phyloP scores from a whole-genome alignment of 192 early-diverging fungal species.

The Chytriomyces sp. region DNA sequence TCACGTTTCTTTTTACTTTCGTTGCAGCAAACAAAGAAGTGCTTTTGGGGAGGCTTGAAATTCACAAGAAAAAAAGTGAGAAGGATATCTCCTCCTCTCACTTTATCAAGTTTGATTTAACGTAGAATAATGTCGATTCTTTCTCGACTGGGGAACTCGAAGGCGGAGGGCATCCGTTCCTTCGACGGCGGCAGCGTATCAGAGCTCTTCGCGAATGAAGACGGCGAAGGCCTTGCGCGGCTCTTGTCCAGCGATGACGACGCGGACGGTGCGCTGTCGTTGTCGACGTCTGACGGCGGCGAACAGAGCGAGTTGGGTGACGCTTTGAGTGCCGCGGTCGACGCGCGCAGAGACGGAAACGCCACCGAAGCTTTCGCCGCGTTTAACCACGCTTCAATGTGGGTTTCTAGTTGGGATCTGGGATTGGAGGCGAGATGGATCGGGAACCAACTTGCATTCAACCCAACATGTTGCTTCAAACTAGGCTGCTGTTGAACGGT shows the following conservation, averaged over 20 bases:
- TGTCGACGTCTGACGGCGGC: not conserved
- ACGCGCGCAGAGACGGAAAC: not conserved
- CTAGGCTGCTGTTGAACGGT: too few species aligned
- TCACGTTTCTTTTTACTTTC: not conserved
- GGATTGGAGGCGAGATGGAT: not conserved
- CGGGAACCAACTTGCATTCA: too few species aligned
- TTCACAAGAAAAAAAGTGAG: not conserved
- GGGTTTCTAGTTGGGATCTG: not conserved
- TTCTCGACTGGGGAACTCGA: not conserved
- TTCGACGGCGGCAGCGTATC: not conserved
- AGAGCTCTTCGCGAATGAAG: not conserved
- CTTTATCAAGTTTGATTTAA: constrained; percentile 28
- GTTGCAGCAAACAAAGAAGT: too few species aligned
- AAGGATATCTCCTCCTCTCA: too few species aligned
- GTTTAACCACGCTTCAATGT: not conserved
- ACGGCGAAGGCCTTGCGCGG: too few species aligned
- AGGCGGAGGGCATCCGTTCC: not conserved
- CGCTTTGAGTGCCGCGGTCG: not conserved
- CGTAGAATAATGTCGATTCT: not conserved
- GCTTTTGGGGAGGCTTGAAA: not conserved
- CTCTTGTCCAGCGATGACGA: too few species aligned
- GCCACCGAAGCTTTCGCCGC: not conserved
- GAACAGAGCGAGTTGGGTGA: not conserved
- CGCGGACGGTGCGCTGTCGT: not conserved
- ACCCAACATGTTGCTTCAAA: too few species aligned